phyloP scores from a whole-genome alignment of 73 alveolate species.

The Symbiodinium natans region DNA sequence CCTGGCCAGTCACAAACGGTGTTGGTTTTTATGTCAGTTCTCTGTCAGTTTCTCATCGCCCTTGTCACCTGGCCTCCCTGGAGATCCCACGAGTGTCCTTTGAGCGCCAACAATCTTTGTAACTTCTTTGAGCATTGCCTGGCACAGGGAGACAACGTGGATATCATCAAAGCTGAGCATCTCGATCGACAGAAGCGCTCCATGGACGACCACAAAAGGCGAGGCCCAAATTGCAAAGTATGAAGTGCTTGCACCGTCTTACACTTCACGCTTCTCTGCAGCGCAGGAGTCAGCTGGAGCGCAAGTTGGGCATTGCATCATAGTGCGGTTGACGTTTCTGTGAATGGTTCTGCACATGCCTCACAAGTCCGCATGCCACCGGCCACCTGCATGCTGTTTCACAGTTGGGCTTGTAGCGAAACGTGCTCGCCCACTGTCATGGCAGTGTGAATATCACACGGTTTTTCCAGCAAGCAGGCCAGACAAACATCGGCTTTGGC shows the following conservation, averaged over 20 bases:
- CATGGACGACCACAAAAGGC: slow-evolving; percentile 87
- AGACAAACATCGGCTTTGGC: not conserved
- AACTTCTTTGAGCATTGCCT: too few species aligned
- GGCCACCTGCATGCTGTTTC: slow-evolving; percentile 19
- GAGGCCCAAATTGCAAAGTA: not conserved
- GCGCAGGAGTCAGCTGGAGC: slow-evolving; percentile 82
- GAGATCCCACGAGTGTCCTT: too few species aligned
- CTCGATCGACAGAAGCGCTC: slow-evolving; percentile 82
- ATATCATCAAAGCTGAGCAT: slow-evolving; percentile 64
- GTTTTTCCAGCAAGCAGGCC: not conserved
- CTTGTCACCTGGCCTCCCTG: too few species aligned
- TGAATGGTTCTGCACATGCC: not conserved
- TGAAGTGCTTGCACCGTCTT: not conserved
- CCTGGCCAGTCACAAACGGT: too few species aligned
- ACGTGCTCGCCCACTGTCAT: not conserved
- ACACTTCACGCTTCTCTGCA: not conserved
- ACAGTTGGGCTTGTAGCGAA: slow-evolving; percentile 42
- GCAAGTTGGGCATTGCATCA: slow-evolving; percentile 66
- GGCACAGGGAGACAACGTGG: slow-evolving; percentile 27
- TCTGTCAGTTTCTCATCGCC: too few species aligned
- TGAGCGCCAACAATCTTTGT: too few species aligned
- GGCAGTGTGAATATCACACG: not conserved
- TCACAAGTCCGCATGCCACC: not conserved
- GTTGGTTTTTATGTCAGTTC: too few species aligned
- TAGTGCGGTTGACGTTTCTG: not conserved